Conservation (phyloP, 2,329 filamentous ascomycete genomes). For the Mycosphaerelloides madeirae region DNA sequence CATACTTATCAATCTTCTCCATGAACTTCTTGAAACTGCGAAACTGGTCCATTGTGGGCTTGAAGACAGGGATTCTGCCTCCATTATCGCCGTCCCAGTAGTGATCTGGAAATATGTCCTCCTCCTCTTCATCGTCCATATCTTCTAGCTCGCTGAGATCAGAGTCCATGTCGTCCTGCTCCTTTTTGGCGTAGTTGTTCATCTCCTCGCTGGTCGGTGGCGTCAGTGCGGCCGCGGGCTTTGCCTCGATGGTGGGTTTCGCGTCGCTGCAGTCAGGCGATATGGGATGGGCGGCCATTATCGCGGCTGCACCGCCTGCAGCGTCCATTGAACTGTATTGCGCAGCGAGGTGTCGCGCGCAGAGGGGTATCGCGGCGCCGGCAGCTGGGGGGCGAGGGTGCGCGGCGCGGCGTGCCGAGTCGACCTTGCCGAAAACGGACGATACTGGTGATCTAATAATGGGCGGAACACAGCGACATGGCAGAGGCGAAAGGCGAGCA, state of each 20-base stretch:
- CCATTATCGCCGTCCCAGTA: conserved; percentile 62
- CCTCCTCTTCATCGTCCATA: conserved; percentile 42
- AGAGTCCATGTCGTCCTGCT: conserved; percentile 39
- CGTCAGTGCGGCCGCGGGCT: conserved; percentile 40
- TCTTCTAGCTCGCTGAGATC: conserved; percentile 46
- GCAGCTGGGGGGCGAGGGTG: background rate
- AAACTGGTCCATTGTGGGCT: conserved; percentile 92
- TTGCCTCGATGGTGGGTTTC: conserved; percentile 25
- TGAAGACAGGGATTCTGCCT: conserved; percentile 86
- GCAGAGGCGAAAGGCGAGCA: no score
- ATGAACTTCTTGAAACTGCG: conserved; percentile 89
- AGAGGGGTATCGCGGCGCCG: background rate
- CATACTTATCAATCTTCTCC: conserved; percentile 83
- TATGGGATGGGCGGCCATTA: conserved; percentile 13
- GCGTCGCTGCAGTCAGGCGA: conserved; percentile 24
- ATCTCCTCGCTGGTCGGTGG: conserved; percentile 51
- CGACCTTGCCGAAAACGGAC: background rate
- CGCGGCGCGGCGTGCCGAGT: background rate
- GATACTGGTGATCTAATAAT: no score
- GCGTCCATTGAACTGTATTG: conserved; percentile 13
- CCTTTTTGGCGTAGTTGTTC: conserved; percentile 37
- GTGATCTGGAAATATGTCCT: conserved; percentile 72
- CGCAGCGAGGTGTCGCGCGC: background rate
- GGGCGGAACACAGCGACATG: no score
- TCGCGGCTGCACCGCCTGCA: conserved; percentile 10